These are phyloP conservation scores for Cyberlindnera bimundalis DNA, from an alignment of 805 yeast genomes.

Conservation along the genomic window DNA sequence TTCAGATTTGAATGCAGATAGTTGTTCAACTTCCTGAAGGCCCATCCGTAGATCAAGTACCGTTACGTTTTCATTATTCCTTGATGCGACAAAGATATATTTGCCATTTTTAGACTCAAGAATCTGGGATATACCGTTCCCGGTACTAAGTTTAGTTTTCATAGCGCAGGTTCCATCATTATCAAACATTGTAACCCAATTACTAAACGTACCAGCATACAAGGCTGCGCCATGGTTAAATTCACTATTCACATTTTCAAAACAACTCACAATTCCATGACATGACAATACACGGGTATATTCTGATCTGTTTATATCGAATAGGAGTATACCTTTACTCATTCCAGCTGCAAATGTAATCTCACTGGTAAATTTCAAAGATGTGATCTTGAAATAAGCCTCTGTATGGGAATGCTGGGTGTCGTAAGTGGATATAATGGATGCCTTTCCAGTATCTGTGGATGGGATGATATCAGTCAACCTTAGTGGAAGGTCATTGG, in stretches of 20 bases:
- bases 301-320: slow-evolving; percentile 28
- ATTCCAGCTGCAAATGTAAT: slow-evolving; percentile 33
- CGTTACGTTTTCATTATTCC: slow-evolving; percentile 30
- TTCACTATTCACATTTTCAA: slow-evolving; percentile 9
- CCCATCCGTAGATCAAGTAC: slow-evolving; percentile 36
- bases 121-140: slow-evolving; percentile 34
- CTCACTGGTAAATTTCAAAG: slow-evolving; percentile 26
- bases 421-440: slow-evolving; percentile 27
- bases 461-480: slow-evolving; percentile 24
- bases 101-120: slow-evolving; percentile 35
- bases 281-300: slow-evolving; percentile 16
- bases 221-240: slow-evolving; percentile 17
- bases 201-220: slow-evolving; percentile 33
- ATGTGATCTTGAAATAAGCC: slow-evolving; percentile 29
- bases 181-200: slow-evolving; percentile 32
- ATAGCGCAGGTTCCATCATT: slow-evolving; percentile 21
- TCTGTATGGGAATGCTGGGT: slow-evolving; percentile 33
- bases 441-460: slow-evolving; percentile 15
- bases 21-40: slow-evolving; percentile 13
- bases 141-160: slow-evolving; percentile 16
- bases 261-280: slow-evolving; percentile 23
- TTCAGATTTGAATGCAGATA: slow-evolving; percentile 9
- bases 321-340: slow-evolving; percentile 27
- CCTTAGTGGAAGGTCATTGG: slow-evolving; percentile 35
- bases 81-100: slow-evolving; percentile 32